Evolutionary conservation across 1,284 basidiomycete species (phyloP).

Genomic region (Abortiporus biennis): DNA sequence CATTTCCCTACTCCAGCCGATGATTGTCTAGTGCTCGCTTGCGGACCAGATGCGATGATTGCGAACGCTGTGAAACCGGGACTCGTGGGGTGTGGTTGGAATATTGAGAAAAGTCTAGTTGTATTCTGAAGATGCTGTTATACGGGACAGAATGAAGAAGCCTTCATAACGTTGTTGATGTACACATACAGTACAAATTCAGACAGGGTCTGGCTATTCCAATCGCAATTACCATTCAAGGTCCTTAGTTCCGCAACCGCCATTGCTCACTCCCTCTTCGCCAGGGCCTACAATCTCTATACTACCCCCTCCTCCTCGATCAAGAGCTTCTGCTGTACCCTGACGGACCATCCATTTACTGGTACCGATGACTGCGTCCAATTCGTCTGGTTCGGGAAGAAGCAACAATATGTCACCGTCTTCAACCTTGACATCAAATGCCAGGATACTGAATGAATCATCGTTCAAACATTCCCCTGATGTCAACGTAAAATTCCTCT

Average conservation of each 20-base stretch:
- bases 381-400: slow-evolving; percentile 50
- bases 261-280: too few relatives aligned
- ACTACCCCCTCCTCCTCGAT: slow-evolving; percentile 32
- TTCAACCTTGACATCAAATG: slow-evolving; percentile 50
- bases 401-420: slow-evolving; percentile 43
- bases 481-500: slow-evolving; percentile 60
- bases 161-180: too few relatives aligned
- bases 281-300: slow-evolving; percentile 38
- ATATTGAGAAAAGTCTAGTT: slow-evolving; percentile 19
- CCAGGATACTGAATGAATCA: slow-evolving; percentile 55
- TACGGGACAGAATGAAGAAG: too few relatives aligned
- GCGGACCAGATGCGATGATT: slow-evolving; percentile 46
- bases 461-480: slow-evolving; percentile 62
- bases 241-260: too few relatives aligned
- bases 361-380: slow-evolving; percentile 64
- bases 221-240: too few relatives aligned
- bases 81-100: slow-evolving; percentile 22
- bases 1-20: slow-evolving; percentile 35
- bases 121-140: too few relatives aligned
- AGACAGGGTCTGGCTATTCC: too few relatives aligned
- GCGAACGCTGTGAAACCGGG: slow-evolving; percentile 22
- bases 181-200: too few relatives aligned
- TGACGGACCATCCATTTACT: slow-evolving; percentile 58
- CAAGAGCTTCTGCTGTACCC: slow-evolving; percentile 42
- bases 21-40: slow-evolving; percentile 42